These are phyloP conservation scores for Lentithecium fluviatile DNA, from an alignment of 495 filamentous ascomycete genomes.

Conservation along the genomic window DNA sequence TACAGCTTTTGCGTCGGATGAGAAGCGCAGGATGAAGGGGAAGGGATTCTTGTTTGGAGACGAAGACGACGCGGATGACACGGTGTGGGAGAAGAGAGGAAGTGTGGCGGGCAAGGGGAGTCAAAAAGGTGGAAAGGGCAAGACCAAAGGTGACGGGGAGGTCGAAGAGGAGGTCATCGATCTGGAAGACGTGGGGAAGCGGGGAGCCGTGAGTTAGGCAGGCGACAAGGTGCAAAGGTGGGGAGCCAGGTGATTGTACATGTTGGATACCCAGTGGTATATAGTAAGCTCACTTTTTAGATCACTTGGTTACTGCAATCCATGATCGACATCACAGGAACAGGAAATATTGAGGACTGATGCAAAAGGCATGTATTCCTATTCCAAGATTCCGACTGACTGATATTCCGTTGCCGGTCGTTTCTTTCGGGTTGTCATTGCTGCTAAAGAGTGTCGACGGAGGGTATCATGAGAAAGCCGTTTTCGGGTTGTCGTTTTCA, in stretches of 20 bases:
- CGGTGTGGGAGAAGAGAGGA: constrained; percentile 7
- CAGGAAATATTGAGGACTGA: background rate
- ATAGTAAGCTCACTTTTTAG: background rate
- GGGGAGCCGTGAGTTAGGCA: constrained; percentile 9
- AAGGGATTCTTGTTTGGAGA: constrained; percentile 39
- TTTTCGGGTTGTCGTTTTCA: background rate
- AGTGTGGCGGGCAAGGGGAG: constrained; percentile 7
- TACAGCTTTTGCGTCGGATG: constrained; percentile 25
- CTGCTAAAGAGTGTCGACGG: background rate
- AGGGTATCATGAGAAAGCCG: background rate
- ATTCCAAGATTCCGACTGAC: too few relatives aligned
- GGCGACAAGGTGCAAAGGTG: background rate
- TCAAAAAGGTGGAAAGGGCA: constrained; percentile 8
- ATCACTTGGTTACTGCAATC: background rate
- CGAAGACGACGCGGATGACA: constrained; percentile 25
- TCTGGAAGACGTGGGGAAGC: constrained; percentile 31
- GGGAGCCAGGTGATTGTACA: background rate
- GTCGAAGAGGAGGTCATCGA: constrained; percentile 34
- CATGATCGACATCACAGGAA: background rate
- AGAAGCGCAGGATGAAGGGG: constrained; percentile 28
- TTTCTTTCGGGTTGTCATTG: background rate
- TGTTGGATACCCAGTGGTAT: background rate
- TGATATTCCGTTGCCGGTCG: too few relatives aligned
- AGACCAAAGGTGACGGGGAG: constrained; percentile 10
- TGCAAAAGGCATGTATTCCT: background rate